Conservation (phyloP, 371 early-diverging fungal species). For the Mucor irregularis region DNA sequence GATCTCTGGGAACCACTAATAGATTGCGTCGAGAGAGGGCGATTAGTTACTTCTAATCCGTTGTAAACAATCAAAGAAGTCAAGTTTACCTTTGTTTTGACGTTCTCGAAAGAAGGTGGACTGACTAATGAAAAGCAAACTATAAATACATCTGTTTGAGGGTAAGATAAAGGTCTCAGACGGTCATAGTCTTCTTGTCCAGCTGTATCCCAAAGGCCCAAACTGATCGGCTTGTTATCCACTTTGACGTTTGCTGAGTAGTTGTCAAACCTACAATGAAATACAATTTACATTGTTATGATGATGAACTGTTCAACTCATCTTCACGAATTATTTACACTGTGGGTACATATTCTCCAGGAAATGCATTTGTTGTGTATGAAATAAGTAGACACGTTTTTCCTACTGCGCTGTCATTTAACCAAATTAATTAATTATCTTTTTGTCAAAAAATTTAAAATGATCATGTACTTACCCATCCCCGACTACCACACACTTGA, state of each 20-base stretch:
- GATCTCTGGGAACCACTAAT: slow-evolving; percentile 73
- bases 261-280: slow-evolving; percentile 67
- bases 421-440: background rate
- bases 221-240: slow-evolving; percentile 80
- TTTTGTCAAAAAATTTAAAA: background rate
- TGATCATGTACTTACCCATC: slow-evolving; percentile 82
- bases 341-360: slow-evolving; percentile 79
- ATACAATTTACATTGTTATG: no score
- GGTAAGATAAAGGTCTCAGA: slow-evolving; percentile 82
- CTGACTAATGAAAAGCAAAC: slow-evolving; percentile 84
- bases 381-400: slow-evolving; percentile 83
- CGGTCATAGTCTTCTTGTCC: slow-evolving; percentile 91
- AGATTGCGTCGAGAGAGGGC: background rate
- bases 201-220: slow-evolving; percentile 93
- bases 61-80: background rate
- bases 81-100: slow-evolving; percentile 68
- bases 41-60: background rate
- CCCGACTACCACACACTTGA: slow-evolving; percentile 98
- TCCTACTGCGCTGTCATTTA: slow-evolving; percentile 68
- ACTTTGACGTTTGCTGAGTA: slow-evolving; percentile 86
- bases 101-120: slow-evolving; percentile 81
- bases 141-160: slow-evolving; percentile 88
- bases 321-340: no score
- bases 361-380: slow-evolving; percentile 86
- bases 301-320: no score